Base-by-base conservation (phyloP, 768 basidiomycete species). In the Pseudohyphozyma bogoriensis region DNA sequence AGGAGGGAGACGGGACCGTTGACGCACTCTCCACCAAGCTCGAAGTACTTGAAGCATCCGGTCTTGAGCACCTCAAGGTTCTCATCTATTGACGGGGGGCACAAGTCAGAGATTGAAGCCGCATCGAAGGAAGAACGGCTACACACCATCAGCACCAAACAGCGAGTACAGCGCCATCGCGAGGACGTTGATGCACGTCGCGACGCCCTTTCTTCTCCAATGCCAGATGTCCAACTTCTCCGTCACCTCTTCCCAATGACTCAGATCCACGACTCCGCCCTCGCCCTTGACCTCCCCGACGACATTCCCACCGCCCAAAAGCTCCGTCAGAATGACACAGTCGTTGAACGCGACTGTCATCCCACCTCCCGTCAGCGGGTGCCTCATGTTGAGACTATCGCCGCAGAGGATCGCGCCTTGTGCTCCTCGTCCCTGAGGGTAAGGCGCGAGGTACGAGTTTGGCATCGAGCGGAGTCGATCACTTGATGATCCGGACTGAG, bases 361-460 rank as follows among this genome's bases (percentile, higher is more conserved):
- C 8, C 95, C 95, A 15, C 91, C 77, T 8, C 95, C 95, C 0
- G 95, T 99, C 26, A 99, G 79, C 2, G 95, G 95, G 73, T 99
- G 95, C 0, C 95, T 87, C 92, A 97, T 97, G 72, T 97, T 99
- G 86, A 89, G 93, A 3, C 93, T 84, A 72, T 97, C 95, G 2
- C 95, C 95, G 36, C 95, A 78, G 63, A 97, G 82, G 59, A 99
- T 76, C 13, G 82, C 83, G 29, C 89, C 88, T 51, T 83, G 79
- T 64, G 82, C 85, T 50, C 56, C 63, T 10, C 68, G 60, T 2
- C 73, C 74, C 71, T 93, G 92, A 60, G 83, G 77, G 4, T 84
- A 77, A 1, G 91, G 76, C 0, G 95, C 88, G 2, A 99, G 79
- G 78, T 87, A 95, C 0, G 88, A 86, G 73, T 96, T 97, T 35